Base-by-base conservation (phyloP, 345 rosid species). In the Syzygium aqueum region DNA sequence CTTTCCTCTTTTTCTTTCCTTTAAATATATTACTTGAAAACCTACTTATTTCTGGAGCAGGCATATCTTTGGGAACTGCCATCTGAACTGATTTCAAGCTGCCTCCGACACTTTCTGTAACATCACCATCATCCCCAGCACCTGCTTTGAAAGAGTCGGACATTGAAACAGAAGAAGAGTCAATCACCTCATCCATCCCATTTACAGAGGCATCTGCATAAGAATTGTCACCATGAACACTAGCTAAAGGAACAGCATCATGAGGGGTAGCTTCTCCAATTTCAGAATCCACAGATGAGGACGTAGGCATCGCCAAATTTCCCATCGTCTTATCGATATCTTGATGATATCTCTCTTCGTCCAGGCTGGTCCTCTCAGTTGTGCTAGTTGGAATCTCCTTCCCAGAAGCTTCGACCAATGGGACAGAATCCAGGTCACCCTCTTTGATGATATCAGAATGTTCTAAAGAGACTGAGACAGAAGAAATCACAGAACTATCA, bases 1-100 rank as follows among this genome's bases (percentile, higher is more conserved):
- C 99, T 89, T 86, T 96, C 63, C 63, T 90, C 87, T 92, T 96
- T 89, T 93, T 95, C 93, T 90, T 97, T n/a, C 87, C 89, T 84
- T 3, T 94, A 84, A 88, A 2, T 88, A 85, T 25, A 85, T 85
- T 78, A 92, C 92, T 91, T 93, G 92, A 95, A 86, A 90, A 83
- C 89, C 89, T 91, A 89, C 86, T 90, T 23, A 90, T 85, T 87
- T 95, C 98, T 30, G 63, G 23, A 54, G 84, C 86, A 57, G 91
- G 85, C 89, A 91, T 94, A 40, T 97, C 97, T 86, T 90, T 92
- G 27, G 93, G 88, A 87, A 90, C 89, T 88, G 93, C 43, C 22
- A 84, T 84, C 61, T 87, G 86, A 88, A 85, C 49, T 57, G 91
- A 87, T 77, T 83, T 90, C 86, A 77, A 59, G 87, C 88, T 89